Evolutionary conservation across 2,329 filamentous ascomycete genomes (phyloP).

Genomic region (Eutypella sp.): DNA sequence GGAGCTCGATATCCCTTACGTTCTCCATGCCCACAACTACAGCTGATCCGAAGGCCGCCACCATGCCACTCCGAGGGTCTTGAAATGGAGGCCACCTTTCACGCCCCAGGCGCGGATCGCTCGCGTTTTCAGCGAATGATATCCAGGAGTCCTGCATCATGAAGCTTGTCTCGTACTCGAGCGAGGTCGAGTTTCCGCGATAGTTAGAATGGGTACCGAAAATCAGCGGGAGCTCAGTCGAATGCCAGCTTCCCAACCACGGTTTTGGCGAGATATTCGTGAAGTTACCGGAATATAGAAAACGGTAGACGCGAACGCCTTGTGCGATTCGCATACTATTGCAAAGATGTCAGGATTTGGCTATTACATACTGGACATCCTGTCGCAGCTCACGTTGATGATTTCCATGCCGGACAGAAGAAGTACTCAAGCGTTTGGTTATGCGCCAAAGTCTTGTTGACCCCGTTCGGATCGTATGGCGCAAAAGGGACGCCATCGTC

Average conservation of each 20-base stretch:
- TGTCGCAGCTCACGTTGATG: conserved; percentile 21
- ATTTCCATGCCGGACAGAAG: background rate
- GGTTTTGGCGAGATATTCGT: conserved; percentile 23
- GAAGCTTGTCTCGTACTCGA: conserved; percentile 18
- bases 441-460: background rate
- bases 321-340: conserved; percentile 18
- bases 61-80: background rate
- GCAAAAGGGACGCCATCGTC: background rate
- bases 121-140: conserved; percentile 13
- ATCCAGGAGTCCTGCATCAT: conserved; percentile 24
- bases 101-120: background rate
- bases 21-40: background rate
- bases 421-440: background rate
- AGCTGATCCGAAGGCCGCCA: background rate
- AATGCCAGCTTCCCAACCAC: conserved; percentile 40
- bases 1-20: background rate
- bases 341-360: no score
- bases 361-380: no score
- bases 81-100: background rate
- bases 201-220: conserved; percentile 31
- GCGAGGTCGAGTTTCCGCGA: conserved; percentile 13
- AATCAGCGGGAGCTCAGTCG: conserved; percentile 30
- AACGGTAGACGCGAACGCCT: conserved; percentile 31
- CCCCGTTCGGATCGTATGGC: background rate
- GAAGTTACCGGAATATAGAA: conserved; percentile 36